phyloP scores from a whole-genome alignment of 495 filamentous ascomycete species.

The Immersiella caudata region DNA sequence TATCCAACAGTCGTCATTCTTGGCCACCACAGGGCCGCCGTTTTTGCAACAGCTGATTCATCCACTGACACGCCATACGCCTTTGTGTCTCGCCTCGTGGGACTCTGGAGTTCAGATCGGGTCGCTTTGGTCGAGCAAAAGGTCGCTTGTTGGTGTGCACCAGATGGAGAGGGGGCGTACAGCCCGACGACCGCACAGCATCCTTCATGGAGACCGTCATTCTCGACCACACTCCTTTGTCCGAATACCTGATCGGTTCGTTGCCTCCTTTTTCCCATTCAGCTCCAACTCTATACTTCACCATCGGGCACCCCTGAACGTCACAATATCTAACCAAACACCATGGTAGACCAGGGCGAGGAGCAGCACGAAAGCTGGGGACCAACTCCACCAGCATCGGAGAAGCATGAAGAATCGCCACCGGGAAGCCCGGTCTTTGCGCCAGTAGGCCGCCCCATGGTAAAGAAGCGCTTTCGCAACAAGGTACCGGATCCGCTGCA shows the following conservation, averaged over 20 bases:
- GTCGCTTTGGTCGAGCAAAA: background rate
- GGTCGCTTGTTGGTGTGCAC: conserved; percentile 13
- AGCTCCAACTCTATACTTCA: background rate
- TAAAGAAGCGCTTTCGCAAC: conserved; percentile 67
- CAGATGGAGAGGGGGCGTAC: conserved; percentile 40
- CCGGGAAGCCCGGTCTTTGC: conserved; percentile 67
- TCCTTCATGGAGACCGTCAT: conserved; percentile 85
- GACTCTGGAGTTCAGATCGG: background rate
- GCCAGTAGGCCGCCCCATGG: conserved; percentile 69
- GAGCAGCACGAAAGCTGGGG: conserved; percentile 46
- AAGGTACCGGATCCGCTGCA: conserved; percentile 65
- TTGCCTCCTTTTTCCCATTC: conserved; percentile 7
- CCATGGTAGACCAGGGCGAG: conserved; percentile 42
- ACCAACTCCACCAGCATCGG: conserved; percentile 35
- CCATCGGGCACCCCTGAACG: background rate
- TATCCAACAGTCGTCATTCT: conserved; percentile 9
- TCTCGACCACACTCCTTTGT: conserved; percentile 87
- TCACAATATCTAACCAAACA: conserved; percentile 15
- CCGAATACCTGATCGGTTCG: conserved; percentile 90
- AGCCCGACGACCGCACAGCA: conserved; percentile 38
- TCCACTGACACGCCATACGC: background rate
- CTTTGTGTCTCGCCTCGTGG: conserved; percentile 15
- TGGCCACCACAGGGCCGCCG: conserved; percentile 19
- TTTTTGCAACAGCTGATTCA: conserved; percentile 9
- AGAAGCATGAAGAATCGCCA: conserved; percentile 51